A percentile compares a stretch with the other conserved stretches of the same genome.
Conservation (phyloP, 2,329 filamentous ascomycete species). For the Triangularia setosa region DNA sequence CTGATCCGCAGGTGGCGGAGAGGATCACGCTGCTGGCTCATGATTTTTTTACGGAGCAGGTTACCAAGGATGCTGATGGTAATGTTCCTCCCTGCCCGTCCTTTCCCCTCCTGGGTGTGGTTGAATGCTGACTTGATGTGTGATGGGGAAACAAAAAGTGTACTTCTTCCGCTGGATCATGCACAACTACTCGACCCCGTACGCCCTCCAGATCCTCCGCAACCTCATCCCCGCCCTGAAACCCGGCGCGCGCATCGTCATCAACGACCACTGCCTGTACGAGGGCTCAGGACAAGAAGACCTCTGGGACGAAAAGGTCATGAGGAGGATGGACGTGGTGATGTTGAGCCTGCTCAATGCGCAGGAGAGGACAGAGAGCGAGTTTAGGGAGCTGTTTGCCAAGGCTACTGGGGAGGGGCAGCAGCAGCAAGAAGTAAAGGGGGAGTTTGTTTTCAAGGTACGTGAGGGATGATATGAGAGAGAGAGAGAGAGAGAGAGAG, state of each 20-base stretch:
- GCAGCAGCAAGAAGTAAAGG: not conserved
- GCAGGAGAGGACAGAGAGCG: slow-evolving; percentile 40
- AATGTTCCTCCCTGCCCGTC: slow-evolving; percentile 13
- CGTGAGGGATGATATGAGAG: not conserved
- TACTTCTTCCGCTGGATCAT: slow-evolving; percentile 59
- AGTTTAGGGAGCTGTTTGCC: slow-evolving; percentile 41
- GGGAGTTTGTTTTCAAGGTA: slow-evolving; percentile 36
- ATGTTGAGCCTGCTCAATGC: slow-evolving; percentile 43
- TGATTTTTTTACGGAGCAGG: slow-evolving; percentile 57
- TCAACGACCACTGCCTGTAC: slow-evolving; percentile 39
- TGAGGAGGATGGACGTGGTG: slow-evolving; percentile 40
- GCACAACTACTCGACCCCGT: slow-evolving; percentile 57
- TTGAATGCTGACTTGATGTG: too few relatives aligned
- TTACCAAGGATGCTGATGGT: slow-evolving; percentile 50
- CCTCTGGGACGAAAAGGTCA: slow-evolving; percentile 36
- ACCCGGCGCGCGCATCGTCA: slow-evolving; percentile 46
- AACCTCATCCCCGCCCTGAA: slow-evolving; percentile 53
- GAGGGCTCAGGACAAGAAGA: slow-evolving; percentile 31
- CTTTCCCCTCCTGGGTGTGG: not conserved
- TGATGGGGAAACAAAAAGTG: too few relatives aligned
- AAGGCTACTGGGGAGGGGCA: slow-evolving; percentile 31
- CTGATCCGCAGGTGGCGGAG: slow-evolving; percentile 35
- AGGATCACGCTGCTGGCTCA: slow-evolving; percentile 46
- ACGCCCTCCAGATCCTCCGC: slow-evolving; percentile 45
- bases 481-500: too few relatives aligned